These are phyloP conservation scores for Wickerhamiella galacta DNA, from an alignment of 805 yeast species.

Conservation along the genomic window DNA sequence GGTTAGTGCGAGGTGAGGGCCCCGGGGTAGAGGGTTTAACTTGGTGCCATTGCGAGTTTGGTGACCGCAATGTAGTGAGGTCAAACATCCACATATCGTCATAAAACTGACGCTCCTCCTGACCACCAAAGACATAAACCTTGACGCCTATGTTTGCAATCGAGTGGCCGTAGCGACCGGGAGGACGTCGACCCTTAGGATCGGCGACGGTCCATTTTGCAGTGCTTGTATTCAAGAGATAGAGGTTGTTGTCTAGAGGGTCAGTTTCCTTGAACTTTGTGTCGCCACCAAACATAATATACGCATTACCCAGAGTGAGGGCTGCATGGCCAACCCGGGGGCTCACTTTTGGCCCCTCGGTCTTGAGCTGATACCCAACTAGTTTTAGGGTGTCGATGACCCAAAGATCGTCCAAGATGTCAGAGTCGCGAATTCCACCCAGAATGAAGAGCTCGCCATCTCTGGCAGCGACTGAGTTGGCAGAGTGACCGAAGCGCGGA, in stretches of 20 bases:
- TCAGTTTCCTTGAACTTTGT: constrained; percentile 54
- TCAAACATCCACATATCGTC: constrained; percentile 79
- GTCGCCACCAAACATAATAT: constrained; percentile 91
- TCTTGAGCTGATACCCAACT: constrained; percentile 43
- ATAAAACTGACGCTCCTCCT: constrained; percentile 65
- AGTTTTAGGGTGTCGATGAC: constrained; percentile 40
- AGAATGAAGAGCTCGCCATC: constrained; percentile 70
- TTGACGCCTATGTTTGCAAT: constrained; percentile 51
- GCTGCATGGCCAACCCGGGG: constrained; percentile 95
- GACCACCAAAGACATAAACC: constrained; percentile 87
- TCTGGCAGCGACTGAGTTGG: constrained; percentile 59
- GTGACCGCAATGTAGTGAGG: constrained; percentile 66
- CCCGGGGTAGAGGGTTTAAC: constrained; percentile 35
- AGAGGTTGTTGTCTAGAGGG: constrained; percentile 75
- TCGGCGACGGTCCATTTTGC: constrained; percentile 66
- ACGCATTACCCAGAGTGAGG: constrained; percentile 85
- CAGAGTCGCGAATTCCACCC: constrained; percentile 89
- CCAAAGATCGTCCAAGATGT: constrained; percentile 95
- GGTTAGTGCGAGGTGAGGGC: constrained; percentile 61
- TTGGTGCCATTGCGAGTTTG: constrained; percentile 71
- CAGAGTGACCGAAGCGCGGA: constrained; percentile 87
- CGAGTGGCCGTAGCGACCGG: constrained; percentile 90
- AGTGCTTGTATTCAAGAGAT: constrained; percentile 67
- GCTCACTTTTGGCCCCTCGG: constrained; percentile 54
- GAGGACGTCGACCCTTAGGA: constrained; percentile 60